Evolutionary conservation across 2,329 filamentous ascomycete species (phyloP), one percentile per base, ranked within the genome.

Genomic region (Sporothrix pseudoabietina): DNA sequence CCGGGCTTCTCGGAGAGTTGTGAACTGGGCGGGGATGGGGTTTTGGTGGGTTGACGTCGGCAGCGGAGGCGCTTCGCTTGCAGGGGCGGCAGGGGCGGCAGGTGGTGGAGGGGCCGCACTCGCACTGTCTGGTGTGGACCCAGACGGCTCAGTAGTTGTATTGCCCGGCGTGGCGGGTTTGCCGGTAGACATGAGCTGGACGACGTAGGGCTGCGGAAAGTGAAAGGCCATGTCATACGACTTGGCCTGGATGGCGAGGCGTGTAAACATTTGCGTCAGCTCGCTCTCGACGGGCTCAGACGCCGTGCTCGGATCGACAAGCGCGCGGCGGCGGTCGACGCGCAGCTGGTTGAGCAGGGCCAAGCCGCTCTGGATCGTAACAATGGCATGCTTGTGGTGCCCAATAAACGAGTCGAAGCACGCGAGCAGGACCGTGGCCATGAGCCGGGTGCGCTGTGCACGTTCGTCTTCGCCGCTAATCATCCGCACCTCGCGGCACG

Each of bases 201-300:
- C 87, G 7, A 90, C 88, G 72, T 86, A 89, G 0, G 88, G 88
- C 41, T 88, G 84, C 0, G 88, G 88, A 74, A 90, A 90, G 78
- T 91, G 89, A 77, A 90, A 91, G 44, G 89, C 89, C 87, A 90
- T 88, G 77, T 90, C 89, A 78, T 91, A 91, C 0, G 88, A 90
- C 78, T 90, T 91, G 59, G 89, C 89, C 78, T 90, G 89, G 59
- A 90, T 89, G 2, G 88, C 88, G 1, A 90, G 82, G 4, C 89
- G 85, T 1, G 87, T 89, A 76, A 90, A 90, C 82, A 90, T 90
- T 69, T 88, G 87, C 6, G 88, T 83, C 35, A 91, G 82, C 77
- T 90, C 89, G 69, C 87, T 84, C 75, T 89, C 87, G 6, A 88
- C 83, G 0, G 85, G 82, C 72, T 87, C 85, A 5, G 57, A 19